A percentile compares a stretch with the other conserved stretches of the same genome.
phyloP scores from a whole-genome alignment of 2,329 filamentous ascomycete species.

The Thielaviopsis euricoi region DNA sequence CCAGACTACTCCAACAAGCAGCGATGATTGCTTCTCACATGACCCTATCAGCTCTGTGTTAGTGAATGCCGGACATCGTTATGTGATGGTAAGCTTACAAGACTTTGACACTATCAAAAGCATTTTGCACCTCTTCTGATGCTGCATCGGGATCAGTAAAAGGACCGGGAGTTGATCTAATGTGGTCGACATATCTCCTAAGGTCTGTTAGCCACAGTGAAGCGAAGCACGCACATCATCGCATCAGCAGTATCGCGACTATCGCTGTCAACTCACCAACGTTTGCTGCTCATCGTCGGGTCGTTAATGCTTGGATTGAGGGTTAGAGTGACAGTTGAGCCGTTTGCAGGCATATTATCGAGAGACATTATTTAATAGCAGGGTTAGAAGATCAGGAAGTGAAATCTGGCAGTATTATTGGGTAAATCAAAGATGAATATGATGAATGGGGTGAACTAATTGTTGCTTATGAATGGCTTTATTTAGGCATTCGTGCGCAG shows the following conservation, averaged over 20 bases:
- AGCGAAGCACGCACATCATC: too few relatives aligned
- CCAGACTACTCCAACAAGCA: too few relatives aligned
- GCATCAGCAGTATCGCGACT: neutral
- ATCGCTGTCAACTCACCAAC: neutral
- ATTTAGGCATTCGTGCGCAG: neutral
- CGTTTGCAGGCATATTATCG: neutral
- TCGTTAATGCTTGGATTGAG: conserved; percentile 1
- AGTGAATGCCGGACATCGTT: neutral
- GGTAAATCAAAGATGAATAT: neutral
- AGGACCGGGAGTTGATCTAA: conserved; percentile 61
- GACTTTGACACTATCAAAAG: conserved; percentile 56
- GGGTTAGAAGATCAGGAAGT: neutral
- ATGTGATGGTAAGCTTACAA: conserved; percentile 35
- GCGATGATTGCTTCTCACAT: conserved; percentile 24
- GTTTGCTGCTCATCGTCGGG: neutral
- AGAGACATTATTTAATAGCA: neutral
- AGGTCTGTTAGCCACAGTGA: conserved; percentile 12
- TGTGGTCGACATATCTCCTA: conserved; percentile 72
- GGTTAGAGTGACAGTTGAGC: conserved; percentile 7
- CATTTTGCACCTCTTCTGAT: conserved; percentile 34
- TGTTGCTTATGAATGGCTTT: neutral
- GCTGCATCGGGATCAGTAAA: conserved; percentile 53
- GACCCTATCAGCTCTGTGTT: conserved; percentile 27
- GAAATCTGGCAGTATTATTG: neutral
- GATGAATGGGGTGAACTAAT: neutral